A percentile compares a stretch with the other conserved stretches of the same genome.
Evolutionary conservation across 2,329 filamentous ascomycete genomes (phyloP).

Genomic region (Xylaria sp.): DNA sequence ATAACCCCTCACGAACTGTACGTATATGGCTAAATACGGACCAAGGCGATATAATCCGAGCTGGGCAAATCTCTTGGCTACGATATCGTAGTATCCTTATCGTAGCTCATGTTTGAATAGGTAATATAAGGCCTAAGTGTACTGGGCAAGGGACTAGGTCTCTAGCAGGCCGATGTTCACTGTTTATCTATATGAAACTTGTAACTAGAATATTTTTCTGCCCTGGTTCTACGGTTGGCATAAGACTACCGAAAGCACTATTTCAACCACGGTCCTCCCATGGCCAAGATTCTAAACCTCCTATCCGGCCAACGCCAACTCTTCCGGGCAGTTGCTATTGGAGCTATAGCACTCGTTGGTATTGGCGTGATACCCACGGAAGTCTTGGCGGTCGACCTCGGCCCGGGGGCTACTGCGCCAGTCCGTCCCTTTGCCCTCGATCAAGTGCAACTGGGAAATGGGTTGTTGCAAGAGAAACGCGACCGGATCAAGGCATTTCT

Average conservation of each 20-base stretch:
- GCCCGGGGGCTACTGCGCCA: constrained; percentile 47
- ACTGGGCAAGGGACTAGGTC: not conserved
- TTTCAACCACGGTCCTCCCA: constrained; percentile 2
- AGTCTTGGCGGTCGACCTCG: constrained; percentile 38
- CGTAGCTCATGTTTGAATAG: not conserved
- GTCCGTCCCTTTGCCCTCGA: constrained; percentile 50
- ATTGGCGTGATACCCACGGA: constrained; percentile 22
- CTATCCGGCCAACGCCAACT: constrained; percentile 29
- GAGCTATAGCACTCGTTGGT: constrained; percentile 29
- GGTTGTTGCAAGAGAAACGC: constrained; percentile 49
- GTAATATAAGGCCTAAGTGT: constrained; percentile 5
- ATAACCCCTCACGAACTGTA: constrained; percentile 22
- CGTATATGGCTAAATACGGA: constrained; percentile 7
- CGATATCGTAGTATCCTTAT: not conserved
- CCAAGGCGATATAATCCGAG: not conserved
- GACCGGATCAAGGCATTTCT: constrained; percentile 48
- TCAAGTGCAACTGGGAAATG: constrained; percentile 47
- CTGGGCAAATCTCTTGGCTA: not conserved
- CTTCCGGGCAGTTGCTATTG: constrained; percentile 29
- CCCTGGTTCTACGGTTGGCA: not conserved
- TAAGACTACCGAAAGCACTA: not conserved
- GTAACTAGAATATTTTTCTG: not conserved
- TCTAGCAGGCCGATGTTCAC: not conserved
- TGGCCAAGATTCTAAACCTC: constrained; percentile 29
- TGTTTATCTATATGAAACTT: not conserved